phyloP scores from a whole-genome alignment of 108 stramenopile species.

The Nitzschia palea region DNA sequence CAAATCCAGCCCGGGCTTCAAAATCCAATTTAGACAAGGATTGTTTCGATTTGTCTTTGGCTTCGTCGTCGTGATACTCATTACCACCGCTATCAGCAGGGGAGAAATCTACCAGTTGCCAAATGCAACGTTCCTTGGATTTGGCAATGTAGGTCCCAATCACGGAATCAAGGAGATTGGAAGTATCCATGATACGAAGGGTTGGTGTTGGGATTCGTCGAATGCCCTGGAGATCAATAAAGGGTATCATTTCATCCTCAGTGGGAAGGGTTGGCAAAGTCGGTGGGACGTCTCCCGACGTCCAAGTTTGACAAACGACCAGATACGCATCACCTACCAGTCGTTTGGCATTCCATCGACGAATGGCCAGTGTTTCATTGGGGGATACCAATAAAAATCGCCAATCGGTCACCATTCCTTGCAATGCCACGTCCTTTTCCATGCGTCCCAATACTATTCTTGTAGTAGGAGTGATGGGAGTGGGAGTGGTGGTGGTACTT shows the following conservation, averaged over 20 bases:
- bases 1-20: slow-evolving; percentile 29
- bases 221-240: slow-evolving; percentile 26
- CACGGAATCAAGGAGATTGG: slow-evolving; percentile 2
- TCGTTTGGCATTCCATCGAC: slow-evolving; percentile 31
- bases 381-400: slow-evolving; percentile 14
- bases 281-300: slow-evolving; percentile 14
- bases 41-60: neutral
- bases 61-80: neutral
- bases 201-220: slow-evolving; percentile 28
- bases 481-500: neutral
- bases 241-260: slow-evolving; percentile 23
- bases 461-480: too few species aligned
- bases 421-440: slow-evolving; percentile 2
- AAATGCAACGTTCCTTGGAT: slow-evolving; percentile 31
- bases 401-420: neutral
- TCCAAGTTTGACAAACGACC: slow-evolving; percentile 39
- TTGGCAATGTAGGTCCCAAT: slow-evolving; percentile 15
- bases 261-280: slow-evolving; percentile 13
- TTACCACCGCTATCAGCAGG: neutral
- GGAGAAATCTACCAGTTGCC: slow-evolving; percentile 11
- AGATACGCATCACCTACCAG: slow-evolving; percentile 24
- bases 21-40: slow-evolving; percentile 22
- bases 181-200: neutral
- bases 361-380: slow-evolving; percentile 13
- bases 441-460: slow-evolving; percentile 2